phyloP scores from a whole-genome alignment of 2,329 filamentous ascomycete genomes.

The Nemania sp. region DNA sequence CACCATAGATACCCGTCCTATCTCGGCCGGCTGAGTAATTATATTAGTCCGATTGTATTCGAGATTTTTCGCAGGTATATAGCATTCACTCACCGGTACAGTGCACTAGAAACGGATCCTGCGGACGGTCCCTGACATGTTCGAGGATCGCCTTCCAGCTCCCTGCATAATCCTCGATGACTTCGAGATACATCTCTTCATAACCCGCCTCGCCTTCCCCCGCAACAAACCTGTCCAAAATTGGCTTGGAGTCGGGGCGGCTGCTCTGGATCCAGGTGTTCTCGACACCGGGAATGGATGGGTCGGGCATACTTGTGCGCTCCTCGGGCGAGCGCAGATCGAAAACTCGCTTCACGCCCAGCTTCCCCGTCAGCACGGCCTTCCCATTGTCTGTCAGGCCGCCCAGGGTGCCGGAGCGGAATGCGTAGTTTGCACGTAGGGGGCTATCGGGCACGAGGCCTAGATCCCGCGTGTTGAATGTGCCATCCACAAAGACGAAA shows the following conservation, averaged over 20 bases:
- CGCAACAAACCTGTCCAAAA: conserved; percentile 58
- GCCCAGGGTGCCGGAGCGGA: conserved; percentile 61
- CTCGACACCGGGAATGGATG: conserved; percentile 55
- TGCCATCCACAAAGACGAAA: conserved; percentile 60
- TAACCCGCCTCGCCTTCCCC: conserved; percentile 61
- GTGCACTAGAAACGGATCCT: conserved; percentile 63
- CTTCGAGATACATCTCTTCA: conserved; percentile 60
- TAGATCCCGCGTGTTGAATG: conserved; percentile 66
- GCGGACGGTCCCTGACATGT: conserved; percentile 60
- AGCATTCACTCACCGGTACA: conserved; percentile 60
- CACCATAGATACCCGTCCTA: conserved; percentile 64
- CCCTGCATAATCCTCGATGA: conserved; percentile 58
- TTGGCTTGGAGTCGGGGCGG: conserved; percentile 53
- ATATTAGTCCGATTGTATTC: not conserved
- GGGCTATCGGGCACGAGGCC: conserved; percentile 58
- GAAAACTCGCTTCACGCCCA: conserved; percentile 60
- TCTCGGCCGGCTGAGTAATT: conserved; percentile 62
- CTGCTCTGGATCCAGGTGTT: conserved; percentile 58
- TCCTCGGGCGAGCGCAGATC: conserved; percentile 63
- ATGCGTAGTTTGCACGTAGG: conserved; percentile 58
- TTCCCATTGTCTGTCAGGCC: conserved; percentile 52
- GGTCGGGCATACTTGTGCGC: conserved; percentile 58
- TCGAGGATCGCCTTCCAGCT: conserved; percentile 60
- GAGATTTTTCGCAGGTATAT: not conserved
- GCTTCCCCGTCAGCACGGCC: conserved; percentile 53